phyloP scores from a whole-genome alignment of 306 rosid species.

The Lupinus albus region DNA sequence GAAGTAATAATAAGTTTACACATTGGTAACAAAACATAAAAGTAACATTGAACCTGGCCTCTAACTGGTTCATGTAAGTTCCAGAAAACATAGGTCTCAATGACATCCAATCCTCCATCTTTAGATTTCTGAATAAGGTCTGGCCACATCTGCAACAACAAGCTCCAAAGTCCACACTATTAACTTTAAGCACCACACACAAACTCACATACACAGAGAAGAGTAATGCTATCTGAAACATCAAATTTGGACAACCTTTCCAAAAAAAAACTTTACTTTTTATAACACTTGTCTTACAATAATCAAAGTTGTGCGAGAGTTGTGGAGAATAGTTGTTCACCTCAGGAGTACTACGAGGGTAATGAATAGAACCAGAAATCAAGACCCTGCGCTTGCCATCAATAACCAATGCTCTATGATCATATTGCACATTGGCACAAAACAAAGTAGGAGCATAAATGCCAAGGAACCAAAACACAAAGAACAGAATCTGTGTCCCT shows the following conservation, averaged over 20 bases:
- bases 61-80: conserved; percentile 77
- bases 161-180: conserved; percentile 22
- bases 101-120: conserved; percentile 94
- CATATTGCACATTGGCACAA: conserved; percentile 70
- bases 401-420: conserved; percentile 84
- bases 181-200: conserved; percentile 22
- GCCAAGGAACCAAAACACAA: conserved; percentile 48
- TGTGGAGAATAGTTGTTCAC: conserved; percentile 39
- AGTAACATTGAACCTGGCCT: conserved; percentile 63
- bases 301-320: too few relatives aligned
- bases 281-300: too few relatives aligned
- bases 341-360: conserved; percentile 97
- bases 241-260: too few relatives aligned
- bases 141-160: conserved; percentile 89
- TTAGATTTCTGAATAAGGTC: conserved; percentile 87
- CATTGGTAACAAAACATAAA: conserved; percentile 7
- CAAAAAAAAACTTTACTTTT: too few relatives aligned
- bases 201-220: not conserved
- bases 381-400: conserved; percentile 83
- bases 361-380: conserved; percentile 93
- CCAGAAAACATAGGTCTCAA: conserved; percentile 97
- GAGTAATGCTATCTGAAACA: too few relatives aligned
- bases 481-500: conserved; percentile 35
- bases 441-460: conserved; percentile 50
- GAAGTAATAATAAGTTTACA: not conserved